Evolutionary conservation across 352 stramenopile genomes (phyloP).

Genomic region (Bremia lactucae): DNA sequence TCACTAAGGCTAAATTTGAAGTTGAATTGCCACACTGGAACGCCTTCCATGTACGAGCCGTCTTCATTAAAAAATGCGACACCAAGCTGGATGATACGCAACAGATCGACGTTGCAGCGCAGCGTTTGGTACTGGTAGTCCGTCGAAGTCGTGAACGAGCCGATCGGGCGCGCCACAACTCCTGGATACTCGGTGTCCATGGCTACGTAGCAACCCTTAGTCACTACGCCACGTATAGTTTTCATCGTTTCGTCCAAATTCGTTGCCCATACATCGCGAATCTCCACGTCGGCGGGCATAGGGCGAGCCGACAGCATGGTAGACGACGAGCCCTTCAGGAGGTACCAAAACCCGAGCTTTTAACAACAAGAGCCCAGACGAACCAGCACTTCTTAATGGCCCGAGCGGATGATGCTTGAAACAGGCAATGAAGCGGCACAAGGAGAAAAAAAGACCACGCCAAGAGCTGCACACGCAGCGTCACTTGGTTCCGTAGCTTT

Average conservation of each 20-base stretch:
- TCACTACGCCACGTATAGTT: constrained; percentile 91
- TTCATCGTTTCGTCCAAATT: constrained; percentile 95
- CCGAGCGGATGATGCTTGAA: constrained; percentile 4
- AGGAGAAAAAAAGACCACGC: background rate
- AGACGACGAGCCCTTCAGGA: background rate
- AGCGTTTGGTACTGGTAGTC: constrained; percentile 98
- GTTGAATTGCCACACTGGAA: constrained; percentile 99
- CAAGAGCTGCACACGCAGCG: constrained; percentile 5
- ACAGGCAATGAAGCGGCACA: background rate
- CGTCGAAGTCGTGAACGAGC: constrained; percentile 88
- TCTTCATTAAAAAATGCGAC: constrained; percentile 95
- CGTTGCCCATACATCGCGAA: constrained; percentile 88
- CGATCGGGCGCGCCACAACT: constrained; percentile 95
- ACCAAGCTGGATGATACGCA: constrained; percentile 98
- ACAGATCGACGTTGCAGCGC: constrained; percentile 97
- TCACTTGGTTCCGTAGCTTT: constrained; percentile 4
- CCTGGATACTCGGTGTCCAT: constrained; percentile 99
- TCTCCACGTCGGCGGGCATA: constrained; percentile 83
- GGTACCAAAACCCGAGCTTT: constrained; percentile 2
- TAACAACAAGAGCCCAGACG: constrained; percentile 4
- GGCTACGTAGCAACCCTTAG: constrained; percentile 95
- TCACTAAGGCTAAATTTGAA: constrained; percentile 97
- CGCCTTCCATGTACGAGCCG: constrained; percentile 89
- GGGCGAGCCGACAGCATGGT: constrained; percentile 37
- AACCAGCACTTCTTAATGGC: constrained; percentile 1